Base-by-base conservation (phyloP, 306 rosid species). In the Dryas alaskensis region DNA sequence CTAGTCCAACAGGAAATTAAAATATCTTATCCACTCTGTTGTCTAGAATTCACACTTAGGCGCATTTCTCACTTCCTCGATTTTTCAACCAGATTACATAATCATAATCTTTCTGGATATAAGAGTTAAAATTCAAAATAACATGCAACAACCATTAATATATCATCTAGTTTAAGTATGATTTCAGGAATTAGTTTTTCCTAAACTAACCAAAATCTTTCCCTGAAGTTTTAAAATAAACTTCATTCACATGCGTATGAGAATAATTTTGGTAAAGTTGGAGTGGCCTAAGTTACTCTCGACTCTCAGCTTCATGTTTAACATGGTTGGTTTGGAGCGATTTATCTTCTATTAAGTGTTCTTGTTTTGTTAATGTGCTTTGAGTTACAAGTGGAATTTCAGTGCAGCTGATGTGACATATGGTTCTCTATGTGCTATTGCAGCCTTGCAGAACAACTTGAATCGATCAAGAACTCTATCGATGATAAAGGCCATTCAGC, bases 391-490 rank as follows among this genome's bases (percentile, higher is more conserved):
- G 7, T 52, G 61, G 73, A 55, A 40, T 42, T 69, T 6, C 4
- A 40, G 40, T 40, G 57, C 50, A 55, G 54, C 42, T 61, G 65
- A 51, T 73, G 14, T 60, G 72, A 48, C 47, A 13, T 69, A 47
- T 71, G 51, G 50, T 40, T 65, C 46, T 81, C 52, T 85, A 59
- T 69, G 65, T 67, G 80, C 74, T 79, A 70, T 82, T 86, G 83
- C 89, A 94, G 99, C 81, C 97, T 94, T 67, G 76, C 96, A 3
- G 97, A 94, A 82, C 97, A 92, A 86, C 92, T 94, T 76, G 92
- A 89, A 81, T 89, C 97, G 67, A 87, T 94, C 76, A 72, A 55
- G 37, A 85, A 83, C 68, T 89, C 99, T 47, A 45, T 94, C 79
- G 95, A 90, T 79, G 86, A 84, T 64, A 40, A 65, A 72, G 95